Base-by-base conservation (phyloP, 169 alveolate genomes). In the Eimeria mitis region DNA sequence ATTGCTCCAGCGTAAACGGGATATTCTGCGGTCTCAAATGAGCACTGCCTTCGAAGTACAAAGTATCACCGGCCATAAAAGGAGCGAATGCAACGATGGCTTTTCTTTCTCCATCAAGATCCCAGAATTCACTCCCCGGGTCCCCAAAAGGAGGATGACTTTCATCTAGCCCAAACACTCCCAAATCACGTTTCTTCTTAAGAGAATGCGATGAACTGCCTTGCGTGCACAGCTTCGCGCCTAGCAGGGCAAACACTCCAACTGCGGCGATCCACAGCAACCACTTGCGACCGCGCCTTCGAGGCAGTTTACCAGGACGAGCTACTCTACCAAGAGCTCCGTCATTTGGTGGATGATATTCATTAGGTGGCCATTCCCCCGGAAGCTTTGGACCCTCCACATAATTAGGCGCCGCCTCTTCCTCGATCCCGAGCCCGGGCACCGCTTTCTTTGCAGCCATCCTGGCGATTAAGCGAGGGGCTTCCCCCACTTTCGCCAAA, bases 21-120 rank as follows among this genome's bases (percentile, higher is more conserved):
- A 76, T 63, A 44, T 61, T 76, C 40, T 76, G 87, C 44, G 87
- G 87, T 21, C 42, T 76, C 23, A 76, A 47, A 76, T 76, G 61
- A 40, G 87, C 42, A 23, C 44, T 28, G 6, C 87, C 87, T 21
- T 76, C 87, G 40, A 76, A 76, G 61, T 9, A 76, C 23, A 76
- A 9, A 42, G 2, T 9, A 21, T 76, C 87, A 8, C 65, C 87
- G 19, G 87, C 87, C 87, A 76, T 76, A 47, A 76, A 76, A 5
- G 87, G 87, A 8, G 87, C 87, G 56, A 47, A 47, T 3, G 42
- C 4, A 9, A 76, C 40, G 19, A 76, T 63, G 3, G 87, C 56
- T 44, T 47, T 76, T 63, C 13, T 11, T 42, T 44, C 56, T 23
- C 31, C 87, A 25, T 28, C 63, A 3, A 19, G 16, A 42, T 44